A percentile compares a stretch with the other conserved stretches of the same genome.
Evolutionary conservation across 495 filamentous ascomycete genomes (phyloP).

Genomic region (Neurospora tetraspora): DNA sequence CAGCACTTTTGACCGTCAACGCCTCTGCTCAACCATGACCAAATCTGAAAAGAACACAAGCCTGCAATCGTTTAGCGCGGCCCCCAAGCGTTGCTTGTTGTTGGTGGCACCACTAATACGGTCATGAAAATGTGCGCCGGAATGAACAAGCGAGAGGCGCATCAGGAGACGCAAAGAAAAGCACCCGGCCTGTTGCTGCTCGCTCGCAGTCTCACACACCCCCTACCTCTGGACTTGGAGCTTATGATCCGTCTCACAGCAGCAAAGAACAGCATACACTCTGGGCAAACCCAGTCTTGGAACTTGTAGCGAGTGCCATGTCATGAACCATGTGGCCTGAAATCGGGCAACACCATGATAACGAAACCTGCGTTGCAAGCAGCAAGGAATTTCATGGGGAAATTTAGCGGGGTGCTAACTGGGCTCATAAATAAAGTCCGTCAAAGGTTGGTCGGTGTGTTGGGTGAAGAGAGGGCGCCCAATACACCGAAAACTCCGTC

Average conservation of each 20-base stretch:
- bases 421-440: not conserved
- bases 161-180: not conserved
- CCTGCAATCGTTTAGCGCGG: not conserved
- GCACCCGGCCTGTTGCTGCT: not conserved
- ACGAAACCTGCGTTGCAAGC: not conserved
- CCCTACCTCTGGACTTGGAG: not conserved
- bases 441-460: not conserved
- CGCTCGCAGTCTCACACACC: not conserved
- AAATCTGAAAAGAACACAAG: not conserved
- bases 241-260: not conserved
- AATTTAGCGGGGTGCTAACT: not conserved
- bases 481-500: not conserved
- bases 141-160: not conserved
- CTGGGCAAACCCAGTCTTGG: not conserved
- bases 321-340: not conserved
- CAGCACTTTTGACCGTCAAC: not conserved
- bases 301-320: not conserved
- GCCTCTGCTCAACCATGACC: not conserved
- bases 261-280: not conserved
- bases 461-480: not conserved
- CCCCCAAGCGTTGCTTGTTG: not conserved
- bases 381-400: not conserved
- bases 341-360: not conserved
- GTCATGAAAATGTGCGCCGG: not conserved
- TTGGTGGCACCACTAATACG: not conserved